Evolutionary conservation across 1,284 basidiomycete species (phyloP), one percentile per base, ranked within the genome.

Genomic region (Ceratorhiza oryzae-sativae): DNA sequence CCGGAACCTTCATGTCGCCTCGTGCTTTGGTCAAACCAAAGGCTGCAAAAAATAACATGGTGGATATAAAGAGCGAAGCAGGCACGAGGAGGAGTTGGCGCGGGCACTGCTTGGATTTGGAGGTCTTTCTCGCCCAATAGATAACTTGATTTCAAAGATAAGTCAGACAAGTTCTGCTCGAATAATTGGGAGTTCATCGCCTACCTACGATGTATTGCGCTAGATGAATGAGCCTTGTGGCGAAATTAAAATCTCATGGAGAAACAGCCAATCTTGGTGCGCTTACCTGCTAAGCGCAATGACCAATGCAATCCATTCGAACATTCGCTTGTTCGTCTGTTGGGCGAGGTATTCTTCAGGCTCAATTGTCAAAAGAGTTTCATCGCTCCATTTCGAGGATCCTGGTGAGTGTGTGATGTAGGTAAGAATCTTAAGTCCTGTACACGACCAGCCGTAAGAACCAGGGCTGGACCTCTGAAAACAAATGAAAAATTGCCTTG

Each of bases 381-480:
- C 5, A 25, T 36, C 12, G 8, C 23, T 27, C 36, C 45, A 30
- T 4, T 18, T 46, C 20, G 27, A 15, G 5, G 68, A 59, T 9
- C 68, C 68, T 12, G 68, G 68, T 10, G 56, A 59, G 18, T 71
- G 68, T 8, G 39, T 13, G 32, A 71, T 71, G 20, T 71, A 71
- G 10, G 55, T 59, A 23, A 55, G 12, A 2, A 71, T 25, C 18
- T 71, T 56, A 34, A 71, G 46, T 6, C 34, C 68, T 71, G n/a
- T 10, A 41, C 30, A 1, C n/a, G 13, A 5, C 25, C 13, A 34
- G 20, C 18, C 13, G n/a, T 20, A 15, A 30, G n/a, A 10, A 36
- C 39, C 13, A 25, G 20, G 27, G 9, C 2, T 25, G 1, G 18
- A 39, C 36, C 36, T 39, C 13, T 12, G 1, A 25, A 45, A 46